Evolutionary conservation across 306 rosid genomes (phyloP).

Genomic region (Trifolium fragiferum): DNA sequence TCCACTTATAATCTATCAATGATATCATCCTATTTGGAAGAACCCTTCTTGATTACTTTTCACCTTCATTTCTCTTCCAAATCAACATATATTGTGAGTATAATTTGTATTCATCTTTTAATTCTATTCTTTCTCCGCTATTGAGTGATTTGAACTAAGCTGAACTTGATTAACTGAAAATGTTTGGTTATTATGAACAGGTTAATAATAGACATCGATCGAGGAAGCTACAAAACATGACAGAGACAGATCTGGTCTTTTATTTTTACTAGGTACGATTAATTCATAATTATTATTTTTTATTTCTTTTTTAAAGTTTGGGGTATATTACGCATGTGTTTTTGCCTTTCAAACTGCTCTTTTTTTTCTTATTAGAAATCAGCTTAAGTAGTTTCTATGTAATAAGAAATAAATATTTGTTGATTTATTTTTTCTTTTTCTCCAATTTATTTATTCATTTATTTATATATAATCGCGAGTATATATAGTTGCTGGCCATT

Average conservation of each 20-base stretch:
- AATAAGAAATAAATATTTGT: background rate
- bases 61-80: slow-evolving; percentile 31
- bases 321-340: background rate
- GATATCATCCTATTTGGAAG: no score
- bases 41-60: no score
- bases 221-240: background rate
- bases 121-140: background rate
- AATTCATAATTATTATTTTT: slow-evolving; percentile 28
- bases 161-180: background rate
- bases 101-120: background rate
- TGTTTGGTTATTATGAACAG: slow-evolving; percentile 35
- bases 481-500: no score
- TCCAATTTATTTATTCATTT: background rate
- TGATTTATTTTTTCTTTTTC: background rate
- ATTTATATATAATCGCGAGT: no score
- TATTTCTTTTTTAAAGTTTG: background rate
- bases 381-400: slow-evolving; percentile 9
- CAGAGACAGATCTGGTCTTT: slow-evolving; percentile 24
- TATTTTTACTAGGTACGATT: slow-evolving; percentile 29
- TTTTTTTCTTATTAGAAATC: background rate
- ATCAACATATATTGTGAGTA: slow-evolving; percentile 23
- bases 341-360: background rate
- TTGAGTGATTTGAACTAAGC: background rate
- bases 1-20: slow-evolving; percentile 9
- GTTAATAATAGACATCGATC: slow-evolving; percentile 4